phyloP scores from a whole-genome alignment of 371 early-diverging fungal genomes.

The Cokeromyces recurvatus region DNA sequence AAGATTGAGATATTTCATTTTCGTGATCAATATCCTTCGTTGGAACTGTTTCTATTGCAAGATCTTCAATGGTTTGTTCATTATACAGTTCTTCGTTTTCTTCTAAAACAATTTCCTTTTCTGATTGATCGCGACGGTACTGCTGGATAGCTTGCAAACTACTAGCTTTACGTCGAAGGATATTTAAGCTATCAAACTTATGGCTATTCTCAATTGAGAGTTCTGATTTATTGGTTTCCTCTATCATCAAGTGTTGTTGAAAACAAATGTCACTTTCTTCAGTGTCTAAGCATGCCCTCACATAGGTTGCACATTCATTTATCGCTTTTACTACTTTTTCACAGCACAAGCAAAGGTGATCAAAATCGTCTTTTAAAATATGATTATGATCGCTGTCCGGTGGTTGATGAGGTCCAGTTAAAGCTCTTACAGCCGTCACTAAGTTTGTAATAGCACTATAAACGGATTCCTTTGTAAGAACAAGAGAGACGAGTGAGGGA shows the following conservation, averaged over 20 bases:
- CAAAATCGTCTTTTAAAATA: conserved; percentile 13
- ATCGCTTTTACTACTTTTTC: conserved; percentile 31
- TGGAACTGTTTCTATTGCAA: neutral
- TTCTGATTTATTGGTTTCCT: no score
- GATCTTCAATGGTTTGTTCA: conserved; percentile 3
- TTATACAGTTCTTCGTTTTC: neutral
- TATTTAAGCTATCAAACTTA: conserved; percentile 31
- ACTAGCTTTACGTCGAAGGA: conserved; percentile 33
- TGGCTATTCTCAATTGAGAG: no score
- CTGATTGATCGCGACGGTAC: conserved; percentile 13
- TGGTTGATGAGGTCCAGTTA: conserved; percentile 19
- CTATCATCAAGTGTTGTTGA: no score
- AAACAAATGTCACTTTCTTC: no score
- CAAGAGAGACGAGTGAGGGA: conserved; percentile 33
- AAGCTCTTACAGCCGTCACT: conserved; percentile 39
- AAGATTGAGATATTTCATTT: no score
- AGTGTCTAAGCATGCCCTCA: conserved; percentile 19
- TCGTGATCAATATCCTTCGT: no score
- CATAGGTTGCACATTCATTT: conserved; percentile 29
- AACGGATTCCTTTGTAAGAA: conserved; percentile 42
- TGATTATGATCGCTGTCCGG: neutral
- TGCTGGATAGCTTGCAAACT: conserved; percentile 33
- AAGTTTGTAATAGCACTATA: conserved; percentile 46
- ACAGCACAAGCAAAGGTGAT: conserved; percentile 27
- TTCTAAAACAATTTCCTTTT: neutral